Evolutionary conservation across 805 yeast species (phyloP), one percentile per base, ranked within the genome.

Genomic region (Sugiyamaella lignohabitans): DNA sequence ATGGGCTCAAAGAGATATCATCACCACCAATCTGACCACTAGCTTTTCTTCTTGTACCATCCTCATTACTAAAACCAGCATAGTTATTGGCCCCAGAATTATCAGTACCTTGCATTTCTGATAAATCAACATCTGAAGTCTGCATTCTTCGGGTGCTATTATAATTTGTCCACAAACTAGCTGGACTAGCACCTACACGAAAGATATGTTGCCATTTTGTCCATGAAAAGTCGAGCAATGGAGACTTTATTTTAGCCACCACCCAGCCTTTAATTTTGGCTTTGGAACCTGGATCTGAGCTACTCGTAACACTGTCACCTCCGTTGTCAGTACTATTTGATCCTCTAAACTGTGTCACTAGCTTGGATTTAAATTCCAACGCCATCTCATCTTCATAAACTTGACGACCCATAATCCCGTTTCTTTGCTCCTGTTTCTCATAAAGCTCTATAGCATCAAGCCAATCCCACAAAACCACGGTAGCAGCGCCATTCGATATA

Each of bases 381-480:
- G 42, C 39, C 30, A 39, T 30, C 29, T 30, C 51, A 14, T 38
- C 46, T 42, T 76, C 79, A 42, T 69, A 64, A 27, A 80, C 73
- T 50, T 76, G 70, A 50, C 87, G 69, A 0, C 89, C 89, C 40
- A 82, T 69, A 6, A 83, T 76, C 0, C 82, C 82, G 52, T 67
- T 66, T 35, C 32, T 27, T 27, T 27, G 32, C 32, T 27, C 32
- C 14, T 27, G 32, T 14, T 27, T 27, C 14, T 35, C 38, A 19
- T 6, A 16, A 11, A 34, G 30, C 42, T 72, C 65, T 37, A 80
- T 77, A 38, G 78, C 72, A 55, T 69, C 75, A 6, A 79, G 61
- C 82, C 87, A 79, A 62, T 82, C 87, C 83, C 85, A 81, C 1
- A 79, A 69, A 20, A 77, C 67, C 1, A 80, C 75, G 16, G 74